Evolutionary conservation across 2,329 filamentous ascomycete species (phyloP), one percentile per base, ranked within the genome.

Genomic region (Arthrobotrys entomopaga): DNA sequence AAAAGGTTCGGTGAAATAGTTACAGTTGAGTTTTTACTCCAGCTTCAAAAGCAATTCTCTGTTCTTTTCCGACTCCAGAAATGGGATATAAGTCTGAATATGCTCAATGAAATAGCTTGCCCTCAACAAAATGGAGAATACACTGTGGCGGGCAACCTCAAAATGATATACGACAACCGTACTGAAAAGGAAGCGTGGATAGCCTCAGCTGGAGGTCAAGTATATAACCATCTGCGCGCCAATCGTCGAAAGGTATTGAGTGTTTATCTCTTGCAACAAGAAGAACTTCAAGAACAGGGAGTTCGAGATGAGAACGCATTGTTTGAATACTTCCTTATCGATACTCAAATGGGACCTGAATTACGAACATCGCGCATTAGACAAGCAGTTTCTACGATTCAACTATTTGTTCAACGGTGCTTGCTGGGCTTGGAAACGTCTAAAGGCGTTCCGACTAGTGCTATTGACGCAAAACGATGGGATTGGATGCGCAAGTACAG

Each of bases 321-420:
- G 2, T 81, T 79, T 43, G 79, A 79, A 49, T 78, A 75, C 63
- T 79, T 81, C 56, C 75, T 82, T 4, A 79, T 81, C 13, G 80
- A 82, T 69, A 73, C 78, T 2, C 66, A 80, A 40, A 81, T 82
- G 79, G 73, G 77, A 0, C 7, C 80, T 1, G 60, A 56, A 24
- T 38, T 79, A 11, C 54, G 77, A 42, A 82, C 79, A 1, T 78
- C 80, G 0, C 77, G 81, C 5, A 80, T 81, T 11, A 80, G 79
- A 52, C 81, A 82, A 57, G 80, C 80, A 7, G 79, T 80, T 76
- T 75, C 60, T 1, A 76, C 72, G 0, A 77, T 81, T 1, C 80
- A 82, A 72, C 26, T 79, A 0, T 82, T 78, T 56, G 65, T 80
- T 5, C 80, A 81, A 64, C 71, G 81, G 2, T 81, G 79, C 38